A percentile compares a stretch with the other conserved stretches of the same genome.
Evolutionary conservation across 495 filamentous ascomycete species (phyloP).

Genomic region (Glutinoglossum americanum): DNA sequence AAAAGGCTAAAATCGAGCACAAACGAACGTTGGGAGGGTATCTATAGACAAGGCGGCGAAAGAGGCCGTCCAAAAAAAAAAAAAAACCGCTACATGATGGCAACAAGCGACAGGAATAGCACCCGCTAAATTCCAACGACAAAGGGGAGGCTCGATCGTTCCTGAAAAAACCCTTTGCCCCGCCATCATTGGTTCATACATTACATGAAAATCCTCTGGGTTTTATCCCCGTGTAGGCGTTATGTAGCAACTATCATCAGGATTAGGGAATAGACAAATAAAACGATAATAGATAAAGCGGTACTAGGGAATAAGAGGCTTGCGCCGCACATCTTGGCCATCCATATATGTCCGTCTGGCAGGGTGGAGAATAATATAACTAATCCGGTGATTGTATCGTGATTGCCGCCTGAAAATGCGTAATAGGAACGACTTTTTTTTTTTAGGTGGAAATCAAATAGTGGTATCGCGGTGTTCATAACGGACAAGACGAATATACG

Average conservation of each 20-base stretch:
- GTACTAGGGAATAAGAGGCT: neutral
- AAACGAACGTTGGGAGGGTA: too few species aligned
- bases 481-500: neutral
- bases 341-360: neutral
- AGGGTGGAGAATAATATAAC: neutral
- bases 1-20: too few species aligned
- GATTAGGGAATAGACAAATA: neutral
- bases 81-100: too few species aligned
- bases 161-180: neutral
- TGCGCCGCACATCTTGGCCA: neutral
- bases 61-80: too few species aligned
- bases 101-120: too few species aligned
- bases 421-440: neutral
- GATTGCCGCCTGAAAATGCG: neutral
- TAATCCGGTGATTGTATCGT: neutral
- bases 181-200: neutral
- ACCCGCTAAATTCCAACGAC: neutral
- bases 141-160: neutral
- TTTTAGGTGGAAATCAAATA: neutral
- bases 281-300: neutral
- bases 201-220: neutral
- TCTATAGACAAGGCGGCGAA: too few species aligned
- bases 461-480: neutral
- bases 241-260: neutral
- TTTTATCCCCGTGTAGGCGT: neutral